Evolutionary conservation across 192 early-diverging fungal genomes (phyloP), one percentile per base, ranked within the genome.

Genomic region (Coemansia sp.): DNA sequence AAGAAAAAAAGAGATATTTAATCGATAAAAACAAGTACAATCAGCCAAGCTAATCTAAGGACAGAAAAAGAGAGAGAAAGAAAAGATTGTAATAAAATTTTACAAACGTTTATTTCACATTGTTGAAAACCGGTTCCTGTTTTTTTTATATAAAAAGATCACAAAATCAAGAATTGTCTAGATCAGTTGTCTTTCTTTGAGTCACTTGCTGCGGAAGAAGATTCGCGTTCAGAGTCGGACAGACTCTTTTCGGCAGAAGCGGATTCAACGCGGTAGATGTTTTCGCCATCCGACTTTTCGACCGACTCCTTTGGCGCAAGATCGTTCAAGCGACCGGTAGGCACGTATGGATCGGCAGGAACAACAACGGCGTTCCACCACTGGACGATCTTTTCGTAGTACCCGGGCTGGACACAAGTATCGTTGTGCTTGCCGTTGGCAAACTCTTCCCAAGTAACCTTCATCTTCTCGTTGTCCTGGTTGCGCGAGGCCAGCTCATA

Each of bases 381-480:
- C 54, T 41, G 37, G 3, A 55, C 71, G 28, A 98, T 91, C 4
- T 81, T 66, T 51, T 93, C 92, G 85, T 93, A 96, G 74, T 97
- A 98, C 0, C 89, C 92, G 5, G 73, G 84, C 88, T 98, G 91
- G 33, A 93, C 61, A 58, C 90, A 91, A 5, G 95, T 96, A 53
- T 97, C 95, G 70, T 97, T 97, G 79, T 98, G 96, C 51, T 87
- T 92, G 18, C 97, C 97, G n/a, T 89, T 68, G 11, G 73, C 70
- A 79, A 97, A 96, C 72, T 86, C 85, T 38, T 86, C 85, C 88
- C 89, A 83, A 11, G 65, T 62, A 6, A 74, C 58, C 48, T 41
- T 63, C 68, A 66, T 71, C 18, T 53, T 64, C 64, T 62, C 66
- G 14, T 64, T 55, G 36, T 66, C 66, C 37, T 72, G 67, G 52